Evolutionary conservation across 192 early-diverging fungal genomes (phyloP).

Genomic region (Spizellomyces punctatus): DNA sequence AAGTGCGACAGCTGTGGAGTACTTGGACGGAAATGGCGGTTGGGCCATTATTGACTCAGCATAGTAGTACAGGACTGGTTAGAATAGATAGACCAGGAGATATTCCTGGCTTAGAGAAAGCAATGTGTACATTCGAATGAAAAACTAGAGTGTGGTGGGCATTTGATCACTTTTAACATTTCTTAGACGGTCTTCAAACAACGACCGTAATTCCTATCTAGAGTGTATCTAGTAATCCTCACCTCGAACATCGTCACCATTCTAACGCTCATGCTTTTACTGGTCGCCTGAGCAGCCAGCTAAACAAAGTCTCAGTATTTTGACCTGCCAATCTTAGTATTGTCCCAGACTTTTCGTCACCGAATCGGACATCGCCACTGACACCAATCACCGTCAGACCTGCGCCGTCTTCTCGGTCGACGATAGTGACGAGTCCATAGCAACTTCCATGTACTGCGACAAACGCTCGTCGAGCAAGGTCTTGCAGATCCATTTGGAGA

Average conservation of each 20-base stretch:
- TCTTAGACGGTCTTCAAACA: background rate
- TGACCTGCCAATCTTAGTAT: slow-evolving; percentile 28
- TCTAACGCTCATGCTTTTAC: slow-evolving; percentile 16
- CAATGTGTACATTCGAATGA: background rate
- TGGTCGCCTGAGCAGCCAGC: slow-evolving; percentile 36
- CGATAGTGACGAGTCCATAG: slow-evolving; percentile 38
- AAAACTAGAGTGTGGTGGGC: background rate
- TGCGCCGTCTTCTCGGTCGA: slow-evolving; percentile 30
- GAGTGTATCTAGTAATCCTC: no score
- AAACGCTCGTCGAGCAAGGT: slow-evolving; percentile 42
- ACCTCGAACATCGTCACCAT: no score
- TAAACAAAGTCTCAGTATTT: slow-evolving; percentile 30
- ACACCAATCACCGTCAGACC: slow-evolving; percentile 37
- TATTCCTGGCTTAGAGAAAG: background rate
- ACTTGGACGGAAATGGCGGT: slow-evolving; percentile 78
- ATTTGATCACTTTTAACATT: background rate
- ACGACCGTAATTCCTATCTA: no score
- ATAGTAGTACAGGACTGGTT: slow-evolving; percentile 14
- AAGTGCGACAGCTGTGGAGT: slow-evolving; percentile 42
- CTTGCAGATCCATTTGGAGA: slow-evolving; percentile 40
- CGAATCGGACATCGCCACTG: slow-evolving; percentile 36
- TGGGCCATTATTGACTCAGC: slow-evolving; percentile 66
- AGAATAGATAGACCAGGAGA: background rate
- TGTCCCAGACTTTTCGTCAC: slow-evolving; percentile 37
- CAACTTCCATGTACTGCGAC: slow-evolving; percentile 43